These are phyloP conservation scores for Tephrocybe sp. DNA, from an alignment of 768 basidiomycete genomes.

Conservation along the genomic window DNA sequence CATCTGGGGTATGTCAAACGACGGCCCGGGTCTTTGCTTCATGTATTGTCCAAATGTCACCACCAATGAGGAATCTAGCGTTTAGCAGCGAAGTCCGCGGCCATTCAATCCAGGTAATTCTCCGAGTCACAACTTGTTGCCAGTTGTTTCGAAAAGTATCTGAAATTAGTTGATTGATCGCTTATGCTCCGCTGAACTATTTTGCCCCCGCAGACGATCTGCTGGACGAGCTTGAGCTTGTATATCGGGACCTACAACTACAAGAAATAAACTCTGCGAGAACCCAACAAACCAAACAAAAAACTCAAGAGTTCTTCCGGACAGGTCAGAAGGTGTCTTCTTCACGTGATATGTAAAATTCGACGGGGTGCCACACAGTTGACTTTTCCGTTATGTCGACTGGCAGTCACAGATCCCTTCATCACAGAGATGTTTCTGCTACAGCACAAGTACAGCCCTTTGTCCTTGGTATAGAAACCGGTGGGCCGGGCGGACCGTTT, in stretches of 20 bases:
- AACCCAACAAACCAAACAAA: background rate
- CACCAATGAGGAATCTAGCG: background rate
- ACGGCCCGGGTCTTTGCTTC: slow-evolving; percentile 6
- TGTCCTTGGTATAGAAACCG: background rate
- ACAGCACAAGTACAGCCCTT: background rate
- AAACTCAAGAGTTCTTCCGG: background rate
- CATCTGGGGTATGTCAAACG: background rate
- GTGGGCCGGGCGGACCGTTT: slow-evolving; percentile 15
- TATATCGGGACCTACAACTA: too few relatives aligned
- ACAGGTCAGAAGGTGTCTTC: background rate
- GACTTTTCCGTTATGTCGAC: background rate
- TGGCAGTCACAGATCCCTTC: background rate
- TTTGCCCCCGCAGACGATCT: background rate
- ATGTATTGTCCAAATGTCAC: background rate
- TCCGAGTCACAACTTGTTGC: too few relatives aligned
- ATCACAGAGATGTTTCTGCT: background rate
- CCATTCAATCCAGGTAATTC: too few relatives aligned
- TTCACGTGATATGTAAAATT: background rate
- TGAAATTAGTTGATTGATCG: background rate
- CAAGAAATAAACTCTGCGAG: too few relatives aligned
- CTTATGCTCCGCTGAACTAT: background rate
- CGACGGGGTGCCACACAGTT: too few relatives aligned
- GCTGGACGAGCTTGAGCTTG: too few relatives aligned
- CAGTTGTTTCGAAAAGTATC: too few relatives aligned
- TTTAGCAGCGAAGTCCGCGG: background rate